These are phyloP conservation scores for Pichia nanzhaoensis DNA, from an alignment of 805 yeast genomes.

Conservation along the genomic window DNA sequence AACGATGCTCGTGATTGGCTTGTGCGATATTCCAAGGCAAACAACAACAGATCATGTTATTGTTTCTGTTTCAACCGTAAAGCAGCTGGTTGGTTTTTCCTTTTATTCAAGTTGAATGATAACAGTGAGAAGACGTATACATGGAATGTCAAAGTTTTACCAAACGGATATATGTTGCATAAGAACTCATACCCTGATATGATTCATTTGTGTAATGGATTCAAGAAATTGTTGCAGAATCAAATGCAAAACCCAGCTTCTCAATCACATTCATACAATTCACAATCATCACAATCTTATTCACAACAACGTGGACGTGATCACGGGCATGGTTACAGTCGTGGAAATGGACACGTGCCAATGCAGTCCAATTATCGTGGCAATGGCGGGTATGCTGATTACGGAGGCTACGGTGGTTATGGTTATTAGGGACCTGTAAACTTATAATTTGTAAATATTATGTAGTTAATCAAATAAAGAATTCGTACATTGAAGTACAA, in stretches of 20 bases:
- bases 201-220: slow-evolving; percentile 85
- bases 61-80: slow-evolving; percentile 86
- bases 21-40: slow-evolving; percentile 83
- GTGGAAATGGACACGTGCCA: too few relatives aligned
- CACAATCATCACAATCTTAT: slow-evolving; percentile 12
- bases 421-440: background rate
- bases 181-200: slow-evolving; percentile 86
- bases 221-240: slow-evolving; percentile 49
- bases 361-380: background rate
- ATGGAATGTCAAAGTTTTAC: slow-evolving; percentile 89
- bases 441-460: background rate
- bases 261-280: background rate
- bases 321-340: too few relatives aligned
- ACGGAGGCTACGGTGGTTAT: slow-evolving; percentile 11
- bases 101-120: slow-evolving; percentile 74
- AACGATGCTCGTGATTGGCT: slow-evolving; percentile 82
- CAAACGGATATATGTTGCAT: slow-evolving; percentile 76
- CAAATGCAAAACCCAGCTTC: slow-evolving; percentile 20
- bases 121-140: slow-evolving; percentile 61
- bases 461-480: too few relatives aligned
- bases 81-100: slow-evolving; percentile 88
- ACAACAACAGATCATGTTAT: slow-evolving; percentile 83
- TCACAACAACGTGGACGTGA: too few relatives aligned
- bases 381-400: slow-evolving; percentile 4
- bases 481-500: too few relatives aligned